phyloP scores from a whole-genome alignment of 345 rosid species.

The Gossypium thurberi region DNA sequence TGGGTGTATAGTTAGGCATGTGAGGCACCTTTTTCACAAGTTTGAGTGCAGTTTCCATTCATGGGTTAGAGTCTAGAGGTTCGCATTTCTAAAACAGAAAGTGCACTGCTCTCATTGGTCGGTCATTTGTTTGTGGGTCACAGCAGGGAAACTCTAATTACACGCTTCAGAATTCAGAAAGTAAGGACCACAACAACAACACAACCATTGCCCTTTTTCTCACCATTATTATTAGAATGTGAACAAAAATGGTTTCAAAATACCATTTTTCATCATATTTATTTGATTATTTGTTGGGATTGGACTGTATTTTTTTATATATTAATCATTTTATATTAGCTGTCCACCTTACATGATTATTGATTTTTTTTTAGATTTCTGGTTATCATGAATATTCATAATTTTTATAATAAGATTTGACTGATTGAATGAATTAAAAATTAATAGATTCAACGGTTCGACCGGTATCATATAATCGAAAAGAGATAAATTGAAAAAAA shows the following conservation, averaged over 20 bases:
- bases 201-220: background rate
- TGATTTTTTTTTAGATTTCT: no score
- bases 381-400: no score
- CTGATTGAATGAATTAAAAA: no score
- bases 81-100: background rate
- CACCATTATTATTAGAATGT: background rate
- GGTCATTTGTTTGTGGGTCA: constrained; percentile 1
- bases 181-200: constrained; percentile 30
- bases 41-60: constrained; percentile 6
- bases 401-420: no score
- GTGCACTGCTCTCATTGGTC: background rate
- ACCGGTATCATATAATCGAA: no score
- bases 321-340: no score
- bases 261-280: no score
- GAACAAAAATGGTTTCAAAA: background rate
- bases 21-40: constrained; percentile 7
- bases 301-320: no score
- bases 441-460: no score
- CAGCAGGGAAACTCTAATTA: constrained; percentile 24
- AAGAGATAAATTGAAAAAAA: no score
- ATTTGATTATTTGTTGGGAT: no score
- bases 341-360: no score
- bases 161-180: background rate
- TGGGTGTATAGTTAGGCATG: background rate
- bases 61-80: constrained; percentile 4